These are phyloP conservation scores for Arthrobotrys iridis DNA, from an alignment of 2,329 filamentous ascomycete genomes.

Conservation along the genomic window DNA sequence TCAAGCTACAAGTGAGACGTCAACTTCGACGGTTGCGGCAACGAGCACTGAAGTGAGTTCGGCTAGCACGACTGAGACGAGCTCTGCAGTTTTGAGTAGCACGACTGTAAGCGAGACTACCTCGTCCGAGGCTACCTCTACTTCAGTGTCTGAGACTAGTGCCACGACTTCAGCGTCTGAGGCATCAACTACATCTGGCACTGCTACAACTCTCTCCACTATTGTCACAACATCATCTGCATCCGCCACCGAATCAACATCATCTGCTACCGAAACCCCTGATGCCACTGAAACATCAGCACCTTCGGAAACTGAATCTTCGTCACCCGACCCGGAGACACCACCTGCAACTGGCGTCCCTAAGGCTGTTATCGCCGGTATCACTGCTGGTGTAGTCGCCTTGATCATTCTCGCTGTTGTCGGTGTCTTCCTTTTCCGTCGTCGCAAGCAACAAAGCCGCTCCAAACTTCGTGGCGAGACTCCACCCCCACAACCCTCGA, in stretches of 20 bases:
- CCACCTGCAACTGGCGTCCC: background rate
- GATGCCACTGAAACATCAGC: slow-evolving; percentile 10
- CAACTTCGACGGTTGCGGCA: background rate
- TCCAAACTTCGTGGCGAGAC: slow-evolving; percentile 23
- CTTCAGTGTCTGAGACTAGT: background rate
- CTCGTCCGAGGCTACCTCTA: background rate
- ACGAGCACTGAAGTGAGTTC: background rate
- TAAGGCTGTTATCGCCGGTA: slow-evolving; percentile 25
- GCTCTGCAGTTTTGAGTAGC: background rate
- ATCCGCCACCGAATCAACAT: background rate
- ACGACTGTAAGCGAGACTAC: background rate
- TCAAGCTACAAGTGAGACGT: background rate
- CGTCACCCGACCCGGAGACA: background rate
- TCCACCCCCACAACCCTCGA: slow-evolving; percentile 26
- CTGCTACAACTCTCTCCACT: slow-evolving; percentile 33
- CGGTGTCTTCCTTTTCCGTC: slow-evolving; percentile 45
- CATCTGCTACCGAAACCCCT: slow-evolving; percentile 4
- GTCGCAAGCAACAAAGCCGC: slow-evolving; percentile 24
- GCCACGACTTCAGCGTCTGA: background rate
- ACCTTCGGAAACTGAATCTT: background rate
- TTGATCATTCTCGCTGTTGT: slow-evolving; percentile 26
- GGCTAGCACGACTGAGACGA: background rate
- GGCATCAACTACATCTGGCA: background rate
- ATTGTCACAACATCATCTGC: background rate
- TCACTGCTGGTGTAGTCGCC: slow-evolving; percentile 34